Conservation (phyloP, 257 asterid species). For the Henckelia pumila region DNA sequence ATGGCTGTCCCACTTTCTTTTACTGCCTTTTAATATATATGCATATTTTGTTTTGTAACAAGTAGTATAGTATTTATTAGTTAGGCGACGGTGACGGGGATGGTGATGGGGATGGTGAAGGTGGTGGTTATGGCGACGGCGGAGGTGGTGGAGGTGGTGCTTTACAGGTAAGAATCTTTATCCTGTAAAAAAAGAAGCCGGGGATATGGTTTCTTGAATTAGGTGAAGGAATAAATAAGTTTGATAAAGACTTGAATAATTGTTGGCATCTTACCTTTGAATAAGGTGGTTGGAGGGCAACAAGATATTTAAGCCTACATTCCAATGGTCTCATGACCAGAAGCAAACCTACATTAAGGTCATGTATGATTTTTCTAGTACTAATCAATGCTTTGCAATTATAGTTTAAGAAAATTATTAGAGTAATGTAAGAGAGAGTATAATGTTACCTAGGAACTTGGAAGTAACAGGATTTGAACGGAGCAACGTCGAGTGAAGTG, state of each 20-base stretch:
- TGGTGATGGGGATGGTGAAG: conserved; percentile 6
- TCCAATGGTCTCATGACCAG: conserved; percentile 71
- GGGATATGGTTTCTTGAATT: conserved; percentile 9
- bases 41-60: conserved; percentile 44
- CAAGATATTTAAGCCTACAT: conserved; percentile 48
- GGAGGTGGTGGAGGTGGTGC: conserved; percentile 8
- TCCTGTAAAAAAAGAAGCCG: conserved; percentile 36
- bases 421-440: not conserved
- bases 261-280: conserved; percentile 38
- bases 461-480: conserved; percentile 62
- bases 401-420: not conserved
- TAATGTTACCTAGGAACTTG: conserved; percentile 55
- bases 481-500: conserved; percentile 47
- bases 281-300: conserved; percentile 40
- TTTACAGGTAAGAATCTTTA: conserved; percentile 30
- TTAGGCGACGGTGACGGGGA: conserved; percentile 30
- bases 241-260: conserved; percentile 9
- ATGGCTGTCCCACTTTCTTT: conserved; percentile 47
- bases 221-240: conserved; percentile 2
- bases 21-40: conserved; percentile 44
- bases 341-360: conserved; percentile 48
- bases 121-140: not conserved
- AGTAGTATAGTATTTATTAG: conserved; percentile 35
- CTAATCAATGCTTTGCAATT: conserved; percentile 13
- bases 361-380: conserved; percentile 15